These are phyloP conservation scores for Ceratocystis cacaofunesta DNA, from an alignment of 2,329 filamentous ascomycete genomes.

Conservation along the genomic window DNA sequence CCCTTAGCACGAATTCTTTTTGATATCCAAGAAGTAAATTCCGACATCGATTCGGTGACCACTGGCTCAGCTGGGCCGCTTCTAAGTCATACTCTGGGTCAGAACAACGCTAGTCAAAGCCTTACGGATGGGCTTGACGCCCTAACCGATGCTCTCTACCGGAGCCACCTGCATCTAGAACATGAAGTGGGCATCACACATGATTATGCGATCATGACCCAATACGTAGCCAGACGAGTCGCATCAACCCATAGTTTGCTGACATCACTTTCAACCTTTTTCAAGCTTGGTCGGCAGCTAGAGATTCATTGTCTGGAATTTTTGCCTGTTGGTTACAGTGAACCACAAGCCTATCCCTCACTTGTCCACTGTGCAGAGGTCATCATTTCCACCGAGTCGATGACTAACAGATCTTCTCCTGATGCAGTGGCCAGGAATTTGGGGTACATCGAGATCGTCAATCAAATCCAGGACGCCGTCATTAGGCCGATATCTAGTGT, in stretches of 20 bases:
- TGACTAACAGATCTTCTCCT: constrained; percentile 50
- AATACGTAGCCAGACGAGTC: constrained; percentile 56
- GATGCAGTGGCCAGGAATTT: constrained; percentile 66
- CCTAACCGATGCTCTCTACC: constrained; percentile 65
- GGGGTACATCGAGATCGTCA: constrained; percentile 38
- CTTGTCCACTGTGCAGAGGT: constrained; percentile 73
- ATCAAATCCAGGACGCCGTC: too few relatives aligned
- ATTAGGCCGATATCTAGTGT: too few relatives aligned
- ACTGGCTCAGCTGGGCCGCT: constrained; percentile 71
- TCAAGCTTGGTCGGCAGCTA: constrained; percentile 71
- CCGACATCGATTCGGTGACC: constrained; percentile 80
- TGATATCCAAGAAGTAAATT: constrained; percentile 92
- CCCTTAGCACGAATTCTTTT: constrained; percentile 88
- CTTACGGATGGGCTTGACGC: constrained; percentile 65
- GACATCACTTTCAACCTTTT: constrained; percentile 58
- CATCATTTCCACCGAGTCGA: constrained; percentile 57
- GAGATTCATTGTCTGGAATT: constrained; percentile 72
- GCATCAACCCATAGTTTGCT: constrained; percentile 68
- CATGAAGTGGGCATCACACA: constrained; percentile 65
- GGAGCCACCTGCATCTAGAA: constrained; percentile 73
- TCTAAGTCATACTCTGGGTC: constrained; percentile 59
- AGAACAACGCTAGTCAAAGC: constrained; percentile 54
- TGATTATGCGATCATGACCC: constrained; percentile 70
- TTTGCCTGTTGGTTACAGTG: constrained; percentile 25
- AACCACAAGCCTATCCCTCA: constrained; percentile 58